phyloP scores from a whole-genome alignment of 371 early-diverging fungal genomes.

The Mortierella sp. region DNA sequence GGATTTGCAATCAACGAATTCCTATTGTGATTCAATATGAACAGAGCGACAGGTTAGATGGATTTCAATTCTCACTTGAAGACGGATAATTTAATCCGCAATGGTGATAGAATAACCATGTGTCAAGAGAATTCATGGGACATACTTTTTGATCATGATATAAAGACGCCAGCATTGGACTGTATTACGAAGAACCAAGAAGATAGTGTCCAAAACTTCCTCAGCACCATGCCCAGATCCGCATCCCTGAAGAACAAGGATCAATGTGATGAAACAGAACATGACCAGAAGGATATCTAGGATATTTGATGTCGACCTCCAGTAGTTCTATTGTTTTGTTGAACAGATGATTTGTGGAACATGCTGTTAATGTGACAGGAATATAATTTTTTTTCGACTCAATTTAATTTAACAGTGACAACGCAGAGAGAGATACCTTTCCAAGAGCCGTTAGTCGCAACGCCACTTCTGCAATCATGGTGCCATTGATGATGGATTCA shows the following conservation, averaged over 20 bases:
- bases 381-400: background rate
- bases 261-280: constrained; percentile 76
- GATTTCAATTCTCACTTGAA: background rate
- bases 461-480: constrained; percentile 82
- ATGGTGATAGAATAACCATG: too few relatives aligned
- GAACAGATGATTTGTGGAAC: too few relatives aligned
- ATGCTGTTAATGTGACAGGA: background rate
- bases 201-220: constrained; percentile 76
- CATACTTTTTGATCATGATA: constrained; percentile 78
- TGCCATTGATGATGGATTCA: constrained; percentile 78
- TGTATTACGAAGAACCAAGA: constrained; percentile 79
- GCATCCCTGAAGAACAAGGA: constrained; percentile 76
- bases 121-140: background rate
- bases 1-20: constrained; percentile 46
- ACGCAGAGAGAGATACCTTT: constrained; percentile 63
- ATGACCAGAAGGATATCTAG: constrained; percentile 76
- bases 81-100: constrained; percentile 10
- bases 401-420: background rate
- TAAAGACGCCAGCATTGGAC: constrained; percentile 77
- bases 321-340: constrained; percentile 70
- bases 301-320: constrained; percentile 81
- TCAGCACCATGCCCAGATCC: constrained; percentile 69
- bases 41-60: background rate
- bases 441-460: constrained; percentile 77
- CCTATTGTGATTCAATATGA: constrained; percentile 5